Conservation (phyloP, 495 filamentous ascomycete genomes). For the Aspergillus ellipticus region DNA sequence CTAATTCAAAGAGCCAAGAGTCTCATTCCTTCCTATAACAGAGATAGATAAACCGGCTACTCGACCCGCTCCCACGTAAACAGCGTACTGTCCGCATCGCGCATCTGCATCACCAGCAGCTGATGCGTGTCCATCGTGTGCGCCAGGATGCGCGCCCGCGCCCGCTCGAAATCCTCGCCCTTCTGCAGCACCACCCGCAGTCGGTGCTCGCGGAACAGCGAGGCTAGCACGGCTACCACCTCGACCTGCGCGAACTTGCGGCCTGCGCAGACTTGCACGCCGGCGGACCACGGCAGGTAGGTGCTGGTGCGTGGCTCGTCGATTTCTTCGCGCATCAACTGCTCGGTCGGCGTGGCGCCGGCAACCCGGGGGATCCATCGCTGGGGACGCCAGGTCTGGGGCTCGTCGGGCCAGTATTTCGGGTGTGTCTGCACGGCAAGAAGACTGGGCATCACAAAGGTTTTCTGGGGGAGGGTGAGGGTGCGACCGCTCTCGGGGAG, state of each 20-base stretch:
- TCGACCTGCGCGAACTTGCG: slow-evolving; percentile 7
- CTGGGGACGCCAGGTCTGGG: neutral
- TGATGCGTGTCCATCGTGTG: neutral
- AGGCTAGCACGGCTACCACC: slow-evolving; percentile 1
- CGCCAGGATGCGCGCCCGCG: neutral
- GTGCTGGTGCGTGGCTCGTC: neutral
- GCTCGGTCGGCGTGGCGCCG: neutral
- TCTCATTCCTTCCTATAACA: no score
- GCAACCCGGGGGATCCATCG: neutral
- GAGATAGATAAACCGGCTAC: no score
- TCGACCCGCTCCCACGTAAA: neutral
- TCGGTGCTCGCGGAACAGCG: neutral
- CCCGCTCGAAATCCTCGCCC: neutral
- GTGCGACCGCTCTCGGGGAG: neutral
- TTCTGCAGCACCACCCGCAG: neutral
- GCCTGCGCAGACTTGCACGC: neutral
- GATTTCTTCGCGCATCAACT: neutral
- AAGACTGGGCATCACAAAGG: neutral
- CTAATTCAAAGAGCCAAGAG: no score
- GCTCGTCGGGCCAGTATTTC: neutral
- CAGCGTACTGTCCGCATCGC: slow-evolving; percentile 17
- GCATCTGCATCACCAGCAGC: neutral
- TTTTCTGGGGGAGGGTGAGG: neutral
- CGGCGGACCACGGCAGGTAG: slow-evolving; percentile 5
- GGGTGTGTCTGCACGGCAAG: slow-evolving; percentile 1